Evolutionary conservation across 1,139 yeast species (phyloP).

Genomic region (Fermentozyma sake): DNA sequence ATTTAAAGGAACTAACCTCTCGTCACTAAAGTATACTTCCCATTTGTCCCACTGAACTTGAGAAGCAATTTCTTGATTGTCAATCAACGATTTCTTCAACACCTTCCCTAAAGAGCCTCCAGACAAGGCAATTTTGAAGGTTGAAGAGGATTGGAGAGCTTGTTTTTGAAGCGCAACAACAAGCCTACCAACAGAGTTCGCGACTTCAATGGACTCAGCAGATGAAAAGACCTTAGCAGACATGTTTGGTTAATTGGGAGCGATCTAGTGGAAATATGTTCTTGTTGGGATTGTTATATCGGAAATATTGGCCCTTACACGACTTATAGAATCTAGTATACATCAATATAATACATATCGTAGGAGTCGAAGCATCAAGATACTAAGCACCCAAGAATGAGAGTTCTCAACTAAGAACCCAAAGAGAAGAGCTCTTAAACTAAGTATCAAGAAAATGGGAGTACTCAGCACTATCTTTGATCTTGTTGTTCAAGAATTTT

Average conservation of each 20-base stretch:
- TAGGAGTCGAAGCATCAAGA: too few relatives aligned
- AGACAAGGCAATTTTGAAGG: slow-evolving; percentile 74
- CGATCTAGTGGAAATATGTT: too few relatives aligned
- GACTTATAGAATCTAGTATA: too few relatives aligned
- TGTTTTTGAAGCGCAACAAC: slow-evolving; percentile 52
- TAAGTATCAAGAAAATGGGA: slow-evolving; percentile 37
- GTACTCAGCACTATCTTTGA: slow-evolving; percentile 80
- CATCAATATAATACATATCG: too few relatives aligned
- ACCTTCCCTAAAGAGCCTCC: slow-evolving; percentile 89
- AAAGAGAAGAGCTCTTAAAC: slow-evolving; percentile 16
- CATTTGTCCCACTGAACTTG: slow-evolving; percentile 66
- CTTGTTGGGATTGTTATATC: too few relatives aligned
- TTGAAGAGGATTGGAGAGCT: slow-evolving; percentile 35
- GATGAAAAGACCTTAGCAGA: slow-evolving; percentile 44
- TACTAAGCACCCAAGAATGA: too few relatives aligned
- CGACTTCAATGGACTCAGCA: slow-evolving; percentile 52
- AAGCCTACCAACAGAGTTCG: slow-evolving; percentile 53
- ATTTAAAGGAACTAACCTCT: slow-evolving; percentile 85
- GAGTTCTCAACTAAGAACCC: neutral
- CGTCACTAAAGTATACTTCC: slow-evolving; percentile 97
- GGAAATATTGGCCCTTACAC: too few relatives aligned
- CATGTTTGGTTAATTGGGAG: slow-evolving; percentile 12
- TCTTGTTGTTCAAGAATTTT: slow-evolving; percentile 74
- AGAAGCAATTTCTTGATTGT: slow-evolving; percentile 41
- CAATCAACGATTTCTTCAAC: slow-evolving; percentile 65